phyloP scores from a whole-genome alignment of 139 green algal species.

The Eudorina sp. region DNA sequence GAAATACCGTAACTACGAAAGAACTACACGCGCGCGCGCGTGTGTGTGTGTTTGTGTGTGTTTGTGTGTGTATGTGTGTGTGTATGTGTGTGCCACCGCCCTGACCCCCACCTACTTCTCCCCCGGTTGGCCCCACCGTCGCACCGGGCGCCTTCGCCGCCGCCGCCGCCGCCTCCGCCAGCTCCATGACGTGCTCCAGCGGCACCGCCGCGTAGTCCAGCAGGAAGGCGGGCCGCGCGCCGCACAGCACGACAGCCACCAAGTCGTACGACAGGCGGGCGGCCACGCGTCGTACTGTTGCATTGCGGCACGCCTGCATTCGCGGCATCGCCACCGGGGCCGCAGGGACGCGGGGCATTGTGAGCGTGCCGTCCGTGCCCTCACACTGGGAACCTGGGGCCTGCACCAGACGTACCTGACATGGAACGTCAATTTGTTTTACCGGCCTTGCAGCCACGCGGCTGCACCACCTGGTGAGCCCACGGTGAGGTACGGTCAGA shows the following conservation, averaged over 20 bases:
- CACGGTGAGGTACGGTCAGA: too few species aligned
- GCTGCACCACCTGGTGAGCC: too few species aligned
- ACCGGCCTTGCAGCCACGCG: too few species aligned
- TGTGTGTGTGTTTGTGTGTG: too few species aligned
- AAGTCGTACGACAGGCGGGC: slow-evolving; percentile 64
- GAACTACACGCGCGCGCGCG: not conserved
- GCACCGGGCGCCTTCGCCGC: not conserved
- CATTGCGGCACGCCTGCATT: not conserved
- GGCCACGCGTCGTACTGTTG: slow-evolving; percentile 10
- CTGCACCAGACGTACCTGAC: too few species aligned
- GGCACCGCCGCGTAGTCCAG: slow-evolving; percentile 66
- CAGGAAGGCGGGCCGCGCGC: slow-evolving; percentile 67
- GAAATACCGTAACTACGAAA: not conserved
- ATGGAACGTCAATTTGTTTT: too few species aligned
- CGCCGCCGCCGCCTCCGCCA: not conserved
- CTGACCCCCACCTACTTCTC: not conserved
- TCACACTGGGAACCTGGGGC: too few species aligned
- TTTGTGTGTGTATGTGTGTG: too few species aligned
- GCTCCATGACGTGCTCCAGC: not conserved
- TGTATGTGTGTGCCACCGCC: too few species aligned
- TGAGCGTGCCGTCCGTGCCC: too few species aligned
- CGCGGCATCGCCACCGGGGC: too few species aligned
- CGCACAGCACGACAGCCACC: slow-evolving; percentile 57
- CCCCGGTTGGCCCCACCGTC: not conserved
- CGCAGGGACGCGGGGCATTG: too few species aligned